Conservation (phyloP, 2,329 filamentous ascomycete genomes). For the Colletotrichum acutatum region DNA sequence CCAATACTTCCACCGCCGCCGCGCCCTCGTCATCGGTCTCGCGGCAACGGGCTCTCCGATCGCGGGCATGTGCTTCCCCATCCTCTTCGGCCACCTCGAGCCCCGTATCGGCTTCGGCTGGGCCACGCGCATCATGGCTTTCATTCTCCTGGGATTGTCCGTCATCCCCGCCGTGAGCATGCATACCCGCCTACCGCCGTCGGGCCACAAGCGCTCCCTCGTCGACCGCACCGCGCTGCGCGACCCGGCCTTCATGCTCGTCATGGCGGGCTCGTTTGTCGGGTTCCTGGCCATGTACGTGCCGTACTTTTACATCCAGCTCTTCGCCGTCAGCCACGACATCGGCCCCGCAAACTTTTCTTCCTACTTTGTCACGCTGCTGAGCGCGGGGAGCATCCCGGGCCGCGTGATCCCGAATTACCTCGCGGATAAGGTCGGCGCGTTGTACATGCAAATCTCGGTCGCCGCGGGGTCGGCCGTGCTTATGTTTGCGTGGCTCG, state of each 20-base stretch:
- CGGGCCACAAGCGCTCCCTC: constrained; percentile 42
- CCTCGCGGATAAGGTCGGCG: constrained; percentile 54
- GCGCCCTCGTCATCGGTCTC: constrained; percentile 47
- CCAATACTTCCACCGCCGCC: constrained; percentile 51
- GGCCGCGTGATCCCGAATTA: constrained; percentile 58
- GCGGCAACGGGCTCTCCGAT: constrained; percentile 48
- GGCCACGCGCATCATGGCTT: constrained; percentile 57
- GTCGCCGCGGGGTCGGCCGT: constrained; percentile 47
- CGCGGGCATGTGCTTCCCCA: constrained; percentile 53
- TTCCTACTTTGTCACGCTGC: constrained; percentile 54
- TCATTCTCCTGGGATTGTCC: constrained; percentile 53
- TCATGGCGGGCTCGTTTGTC: constrained; percentile 50
- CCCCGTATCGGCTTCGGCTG: constrained; percentile 65
- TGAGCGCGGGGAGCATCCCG: constrained; percentile 58
- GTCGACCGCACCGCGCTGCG: constrained; percentile 50
- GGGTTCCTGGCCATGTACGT: constrained; percentile 59
- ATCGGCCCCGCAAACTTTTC: constrained; percentile 47
- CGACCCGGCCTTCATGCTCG: constrained; percentile 52
- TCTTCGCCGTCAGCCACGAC: constrained; percentile 53
- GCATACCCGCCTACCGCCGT: constrained; percentile 47
- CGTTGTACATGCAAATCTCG: constrained; percentile 50
- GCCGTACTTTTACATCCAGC: constrained; percentile 59
- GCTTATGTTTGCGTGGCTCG: constrained; percentile 53
- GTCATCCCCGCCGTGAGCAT: constrained; percentile 52
- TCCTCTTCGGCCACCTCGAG: constrained; percentile 54